Base-by-base conservation (phyloP, 2,329 filamentous ascomycete species). In the Cladosporium austrohemisphaericum region DNA sequence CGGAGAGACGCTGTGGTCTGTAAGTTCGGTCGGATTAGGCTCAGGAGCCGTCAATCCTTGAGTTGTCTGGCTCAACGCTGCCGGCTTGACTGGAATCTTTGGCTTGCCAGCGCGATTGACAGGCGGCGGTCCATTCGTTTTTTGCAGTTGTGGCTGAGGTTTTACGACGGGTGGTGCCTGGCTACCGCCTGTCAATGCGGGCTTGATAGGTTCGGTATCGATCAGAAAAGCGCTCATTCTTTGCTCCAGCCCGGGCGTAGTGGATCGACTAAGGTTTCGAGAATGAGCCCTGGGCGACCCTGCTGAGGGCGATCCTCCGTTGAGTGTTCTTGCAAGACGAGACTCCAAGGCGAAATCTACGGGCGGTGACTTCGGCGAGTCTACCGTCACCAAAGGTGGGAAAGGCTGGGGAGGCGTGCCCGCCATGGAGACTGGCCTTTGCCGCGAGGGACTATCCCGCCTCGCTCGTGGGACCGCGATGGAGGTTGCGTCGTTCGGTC, bases 61-160 rank as follows among this genome's bases (percentile, higher is more conserved):
- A 6, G 61, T 31, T 31, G 58, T 58, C 31, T 60, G 57, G 6
- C 55, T 52, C 16, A 64, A 45, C 5, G 52, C 40, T 4, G 46
- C 41, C 8, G 62, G 62, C 45, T 65, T 65, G 6, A 37, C 65
- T 9, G 76, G 76, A 47, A 86, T 78, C 59, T 81, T 84, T 3
- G 85, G 85, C 67, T 94, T 95, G 32, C 88, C 87, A 23, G 83
- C 82, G 48, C 91, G 82, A 65, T 94, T 93, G 29, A 91, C 77
- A 1, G 86, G 85, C 4, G 89, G 88, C 8, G 88, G 87, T 9
- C 75, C 65, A 4, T 76, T 75, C 10, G 50, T 33, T 16, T 55
- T 52, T 13, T 52, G n/a, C 28, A 25, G 4, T 22, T 16, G 10
- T n/a, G 44, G 0, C 6, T 38, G 33, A 18, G 25, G 9, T 5